Base-by-base conservation (phyloP, 352 stramenopile species). In the Thraustochytrium striatum region DNA sequence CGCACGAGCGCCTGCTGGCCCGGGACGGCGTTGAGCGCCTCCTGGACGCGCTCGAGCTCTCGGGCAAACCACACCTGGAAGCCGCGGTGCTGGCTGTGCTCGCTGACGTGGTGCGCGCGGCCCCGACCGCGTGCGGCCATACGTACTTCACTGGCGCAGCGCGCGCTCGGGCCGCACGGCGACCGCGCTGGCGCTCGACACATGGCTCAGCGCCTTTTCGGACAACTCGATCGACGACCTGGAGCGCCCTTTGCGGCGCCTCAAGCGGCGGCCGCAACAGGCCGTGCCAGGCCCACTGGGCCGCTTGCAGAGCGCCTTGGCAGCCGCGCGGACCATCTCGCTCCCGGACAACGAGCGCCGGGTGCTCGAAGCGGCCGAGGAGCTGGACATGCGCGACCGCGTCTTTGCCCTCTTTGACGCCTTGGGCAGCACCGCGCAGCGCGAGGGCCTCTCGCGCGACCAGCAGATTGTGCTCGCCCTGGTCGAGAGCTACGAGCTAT, bases 361-460 rank as follows among this genome's bases (percentile, higher is more conserved):
- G 41, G 59, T 70, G 0, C 59, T 70, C 41, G 11, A 11, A 8
- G 59, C 59, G n/a, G 59, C 13, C 21, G 59, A 70, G 21, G 41
- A 19, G 13, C 11, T 70, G 2, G 59, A 70, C 33, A 70, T 70
- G 11, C 36, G 59, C 3, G 59, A 70, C 16, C 36, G 59, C 5
- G 41, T 70, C 30, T 70, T 52, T 35, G 59, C 59, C 25, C 36
- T 70, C 25, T 28, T 70, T 32, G 59, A 70, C 25, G 41, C n/a
- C 41, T 38, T 70, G 5, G 32, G 25, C 25, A 55, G 47, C 47
- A 21, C 25, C 25, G 16, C 16, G 16, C 47, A 55, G 47, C 16
- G 47, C 47, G 47, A 25, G 25, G 25, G 25, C 16, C 59, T 70
- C 30, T 50, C 59, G 36, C 36, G 53, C 38, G 35, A 52, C 9